Evolutionary conservation across 352 stramenopile species (phyloP).

Genomic region (Pythium vanterpoolii): DNA sequence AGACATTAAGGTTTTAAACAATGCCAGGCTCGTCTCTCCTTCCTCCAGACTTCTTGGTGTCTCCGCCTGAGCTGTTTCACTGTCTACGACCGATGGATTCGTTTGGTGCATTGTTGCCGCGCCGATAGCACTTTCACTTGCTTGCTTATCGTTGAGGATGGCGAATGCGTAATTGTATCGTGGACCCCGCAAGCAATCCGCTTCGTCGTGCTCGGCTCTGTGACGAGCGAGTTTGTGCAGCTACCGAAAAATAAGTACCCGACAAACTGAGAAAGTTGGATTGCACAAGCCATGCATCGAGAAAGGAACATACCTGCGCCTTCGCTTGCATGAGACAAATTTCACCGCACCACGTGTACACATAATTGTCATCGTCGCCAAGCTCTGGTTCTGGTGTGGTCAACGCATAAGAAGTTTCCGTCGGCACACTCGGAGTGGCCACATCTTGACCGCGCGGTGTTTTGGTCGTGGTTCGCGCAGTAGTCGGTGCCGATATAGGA

Average conservation of each 20-base stretch:
- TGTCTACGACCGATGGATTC: not conserved
- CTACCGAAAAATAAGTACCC: not conserved
- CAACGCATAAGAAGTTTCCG: not conserved
- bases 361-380: slow-evolving; percentile 41
- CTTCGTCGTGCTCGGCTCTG: not conserved
- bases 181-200: slow-evolving; percentile 7
- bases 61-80: not conserved
- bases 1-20: slow-evolving; percentile 32
- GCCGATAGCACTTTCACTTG: not conserved
- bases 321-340: slow-evolving; percentile 51
- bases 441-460: slow-evolving; percentile 22
- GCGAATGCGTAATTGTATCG: slow-evolving; percentile 5
- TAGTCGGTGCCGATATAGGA: slow-evolving; percentile 21
- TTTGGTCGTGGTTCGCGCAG: slow-evolving; percentile 28
- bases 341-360: slow-evolving; percentile 64
- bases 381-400: slow-evolving; percentile 10
- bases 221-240: not conserved
- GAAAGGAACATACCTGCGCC: not conserved
- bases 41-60: not conserved
- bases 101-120: not conserved
- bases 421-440: not conserved
- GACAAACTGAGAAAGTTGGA: not conserved
- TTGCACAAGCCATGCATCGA: not conserved
- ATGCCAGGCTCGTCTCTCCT: not conserved
- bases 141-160: not conserved